Percentiles rank a stretch among this genome's conserved stretches.
Evolutionary conservation across 2,329 filamentous ascomycete genomes (phyloP).

Genomic region (Basipetospora chlamydospora): DNA sequence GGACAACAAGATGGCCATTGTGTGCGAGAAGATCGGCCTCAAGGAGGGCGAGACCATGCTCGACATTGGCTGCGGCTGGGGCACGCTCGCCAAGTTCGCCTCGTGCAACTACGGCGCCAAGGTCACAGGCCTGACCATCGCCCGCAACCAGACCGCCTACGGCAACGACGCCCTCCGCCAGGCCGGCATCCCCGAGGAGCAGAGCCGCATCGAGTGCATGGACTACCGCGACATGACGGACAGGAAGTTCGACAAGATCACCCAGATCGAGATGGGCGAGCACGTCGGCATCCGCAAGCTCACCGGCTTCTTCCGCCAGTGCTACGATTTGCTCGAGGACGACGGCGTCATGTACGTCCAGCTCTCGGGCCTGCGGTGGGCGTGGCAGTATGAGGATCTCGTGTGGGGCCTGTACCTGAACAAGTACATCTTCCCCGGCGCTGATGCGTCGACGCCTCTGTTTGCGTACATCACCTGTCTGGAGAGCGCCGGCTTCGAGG

Average conservation of each 20-base stretch:
- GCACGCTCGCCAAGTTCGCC: conserved; percentile 86
- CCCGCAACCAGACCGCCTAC: conserved; percentile 93
- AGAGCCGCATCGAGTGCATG: conserved; percentile 87
- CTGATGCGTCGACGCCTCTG: conserved; percentile 86
- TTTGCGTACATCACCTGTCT: conserved; percentile 75
- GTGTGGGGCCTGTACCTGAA: conserved; percentile 99
- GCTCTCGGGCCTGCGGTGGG: conserved; percentile 83
- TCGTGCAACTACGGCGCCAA: conserved; percentile 80
- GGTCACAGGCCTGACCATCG: conserved; percentile 82
- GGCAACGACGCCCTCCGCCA: conserved; percentile 81
- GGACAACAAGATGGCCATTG: conserved; percentile 90
- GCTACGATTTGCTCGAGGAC: conserved; percentile 90
- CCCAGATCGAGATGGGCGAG: conserved; percentile 96
- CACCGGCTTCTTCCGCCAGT: conserved; percentile 64
- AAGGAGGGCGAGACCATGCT: conserved; percentile 70
- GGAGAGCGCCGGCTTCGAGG: conserved; percentile 65
- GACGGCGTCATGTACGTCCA: conserved; percentile 94
- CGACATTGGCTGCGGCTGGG: conserved; percentile 97
- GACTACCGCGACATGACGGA: conserved; percentile 92
- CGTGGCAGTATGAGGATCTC: conserved; percentile 96
- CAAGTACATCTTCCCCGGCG: conserved; percentile 97
- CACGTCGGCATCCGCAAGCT: conserved; percentile 94
- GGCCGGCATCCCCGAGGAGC: conserved; percentile 67
- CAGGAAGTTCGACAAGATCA: conserved; percentile 84
- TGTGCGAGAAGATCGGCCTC: conserved; percentile 89